Evolutionary conservation across 164 flowering plant species (phyloP), one percentile per base, ranked within the genome.

Genomic region (Vitis riparia): DNA sequence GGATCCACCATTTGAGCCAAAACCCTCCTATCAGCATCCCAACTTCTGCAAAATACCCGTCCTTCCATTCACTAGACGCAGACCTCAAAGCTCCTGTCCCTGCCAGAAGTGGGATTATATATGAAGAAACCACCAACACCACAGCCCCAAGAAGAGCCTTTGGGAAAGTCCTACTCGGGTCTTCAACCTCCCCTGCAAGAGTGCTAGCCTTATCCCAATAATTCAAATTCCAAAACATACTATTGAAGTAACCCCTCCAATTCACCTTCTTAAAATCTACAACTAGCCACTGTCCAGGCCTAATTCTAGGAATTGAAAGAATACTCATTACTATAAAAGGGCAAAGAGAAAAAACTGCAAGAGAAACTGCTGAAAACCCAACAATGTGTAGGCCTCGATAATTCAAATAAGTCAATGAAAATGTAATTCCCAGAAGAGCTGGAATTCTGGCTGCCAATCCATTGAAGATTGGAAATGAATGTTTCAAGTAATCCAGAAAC

Each of bases 121-220:
- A 93, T 0, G 91, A 89, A 19, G 65, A 73, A 59, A 89, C 84
- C 62, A 91, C 98, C 82, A 93, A 67, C 60, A 89, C 72, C 15
- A 93, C 87, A 9, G 89, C 97, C 52, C 93, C 92, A 56, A 87
- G 37, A 15, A 91, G 79, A 0, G 97, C 98, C 76, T 88, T 91
- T 0, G 97, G 97, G 48, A 93, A 90, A 5, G 93, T 90, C 73
- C 69, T 70, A 60, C 85, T 81, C 0, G 94, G 92, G 50, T 91
- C 79, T 64, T 90, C 87, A 56, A 91, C 83, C 83, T 91, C 98
- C 27, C 94, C 97, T 0, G 94, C 93, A 48, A 91, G 71, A 0
- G 98, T 94, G 75, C 98, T 94, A 0, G 94, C 97, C 73, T 90
- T 90, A 52, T 94, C 98, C 98, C 97, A 92, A 62, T 89, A 94